Conservation (phyloP, 2,329 filamentous ascomycete genomes). For the Rhinocladiella similis region DNA sequence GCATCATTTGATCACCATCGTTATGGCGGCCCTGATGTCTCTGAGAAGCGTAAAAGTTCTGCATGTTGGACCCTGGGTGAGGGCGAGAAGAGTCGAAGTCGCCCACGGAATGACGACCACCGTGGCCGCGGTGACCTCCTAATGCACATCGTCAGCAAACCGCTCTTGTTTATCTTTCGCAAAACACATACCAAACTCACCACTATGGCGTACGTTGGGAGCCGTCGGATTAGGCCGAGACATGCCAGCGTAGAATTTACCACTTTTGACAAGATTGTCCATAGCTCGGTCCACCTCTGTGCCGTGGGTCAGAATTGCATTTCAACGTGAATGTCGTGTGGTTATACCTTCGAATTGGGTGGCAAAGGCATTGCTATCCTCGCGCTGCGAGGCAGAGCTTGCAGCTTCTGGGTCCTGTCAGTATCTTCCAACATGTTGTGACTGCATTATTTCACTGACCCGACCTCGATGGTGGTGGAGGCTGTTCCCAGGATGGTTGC, state of each 20-base stretch:
- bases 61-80: slow-evolving; percentile 74
- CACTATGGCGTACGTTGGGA: slow-evolving; percentile 41
- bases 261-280: slow-evolving; percentile 94
- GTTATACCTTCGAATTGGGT: slow-evolving; percentile 81
- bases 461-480: slow-evolving; percentile 69
- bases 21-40: slow-evolving; percentile 83
- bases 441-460: slow-evolving; percentile 50
- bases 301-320: slow-evolving; percentile 30
- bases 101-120: slow-evolving; percentile 75
- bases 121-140: slow-evolving; percentile 69
- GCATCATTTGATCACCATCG: slow-evolving; percentile 98
- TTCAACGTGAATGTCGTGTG: background rate
- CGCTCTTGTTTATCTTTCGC: background rate
- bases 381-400: slow-evolving; percentile 71
- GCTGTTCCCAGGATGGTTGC: slow-evolving; percentile 72
- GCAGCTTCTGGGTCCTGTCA: slow-evolving; percentile 57
- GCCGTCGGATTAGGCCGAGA: slow-evolving; percentile 75
- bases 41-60: slow-evolving; percentile 92
- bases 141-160: background rate
- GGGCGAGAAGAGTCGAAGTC: slow-evolving; percentile 78
- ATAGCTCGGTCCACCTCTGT: slow-evolving; percentile 93
- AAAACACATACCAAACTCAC: slow-evolving; percentile 20
- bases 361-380: slow-evolving; percentile 76
- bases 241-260: slow-evolving; percentile 73
- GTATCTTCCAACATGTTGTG: slow-evolving; percentile 4